Evolutionary conservation across 2,329 filamentous ascomycete species (phyloP), one percentile per base, ranked within the genome.

Genomic region (Ceratocystis harringtonii): DNA sequence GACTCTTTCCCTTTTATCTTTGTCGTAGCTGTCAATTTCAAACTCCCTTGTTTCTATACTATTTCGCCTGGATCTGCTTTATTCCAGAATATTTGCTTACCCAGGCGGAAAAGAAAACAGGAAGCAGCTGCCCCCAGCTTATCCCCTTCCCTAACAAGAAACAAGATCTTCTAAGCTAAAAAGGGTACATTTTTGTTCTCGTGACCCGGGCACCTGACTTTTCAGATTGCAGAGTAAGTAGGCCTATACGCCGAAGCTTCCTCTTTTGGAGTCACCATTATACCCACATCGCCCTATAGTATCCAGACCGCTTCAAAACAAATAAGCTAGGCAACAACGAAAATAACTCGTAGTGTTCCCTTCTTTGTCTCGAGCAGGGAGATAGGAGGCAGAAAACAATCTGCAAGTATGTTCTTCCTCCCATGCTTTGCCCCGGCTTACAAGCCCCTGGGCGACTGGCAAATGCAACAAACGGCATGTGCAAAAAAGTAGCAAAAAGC

Each of bases 201-300:
- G 45, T 62, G 61, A 62, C 61, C 44, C 10, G 17, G 22, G 19
- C 61, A 62, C 45, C 43, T 62, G 61, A 62, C 61, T 19, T 62
- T n/a, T n/a, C 28, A 58, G 28, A 36, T 58, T 57, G 17, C 55
- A 36, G 3, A 17, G 28, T 7, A 58, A 12, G 55, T 19, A 36
- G 17, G 55, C 48, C n/a, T 17, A 32, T 30, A 55, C 50, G 25
- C 19, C 32, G 36, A 19, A 17, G 28, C 55, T 17, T 58, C 28
- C 55, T 17, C 28, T 36, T n/a, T 19, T n/a, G 15, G 17, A 7
- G 5, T 17, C 32, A 30, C 3, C 2, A 1, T 36, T 32, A 19
- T 28, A 17, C 8, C 8, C 17, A 15, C 28, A 4, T 30, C 8
- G 4, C n/a, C 8, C 10, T 1, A n/a, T 58, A 28, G 32, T 8